Evolutionary conservation across 116 monocot genomes (phyloP).

Genomic region (Trichopus zeylanicus): DNA sequence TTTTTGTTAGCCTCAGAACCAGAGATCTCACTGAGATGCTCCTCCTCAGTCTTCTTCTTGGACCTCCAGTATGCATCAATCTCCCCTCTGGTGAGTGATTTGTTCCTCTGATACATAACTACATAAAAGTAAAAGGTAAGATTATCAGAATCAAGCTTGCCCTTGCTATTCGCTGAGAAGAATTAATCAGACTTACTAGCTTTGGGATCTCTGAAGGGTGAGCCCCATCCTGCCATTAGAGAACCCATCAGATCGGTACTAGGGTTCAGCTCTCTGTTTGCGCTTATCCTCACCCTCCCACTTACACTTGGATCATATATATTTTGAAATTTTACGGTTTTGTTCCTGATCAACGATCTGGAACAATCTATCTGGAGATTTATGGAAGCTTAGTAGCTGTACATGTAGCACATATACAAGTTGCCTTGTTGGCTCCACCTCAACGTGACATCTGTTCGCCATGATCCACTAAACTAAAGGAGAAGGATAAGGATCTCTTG

Average conservation of each 20-base stretch:
- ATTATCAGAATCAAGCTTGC: neutral
- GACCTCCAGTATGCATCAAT: conserved; percentile 39
- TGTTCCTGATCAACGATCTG: too few species aligned
- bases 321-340: too few species aligned
- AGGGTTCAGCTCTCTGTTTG: neutral
- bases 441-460: too few species aligned
- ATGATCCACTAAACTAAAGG: too few species aligned
- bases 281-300: neutral
- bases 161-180: neutral
- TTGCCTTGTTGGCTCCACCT: too few species aligned
- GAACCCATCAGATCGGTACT: conserved; percentile 39
- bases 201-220: conserved; percentile 14
- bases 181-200: conserved; percentile 8
- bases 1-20: neutral
- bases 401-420: too few species aligned
- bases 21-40: neutral
- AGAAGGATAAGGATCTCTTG: too few species aligned
- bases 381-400: too few species aligned
- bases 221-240: conserved; percentile 35
- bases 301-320: too few species aligned
- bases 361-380: neutral
- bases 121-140: neutral
- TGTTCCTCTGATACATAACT: conserved; percentile 31
- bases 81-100: conserved; percentile 28
- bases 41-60: conserved; percentile 25